These are phyloP conservation scores for Tripterygium wilfordii DNA, from an alignment of 177 flowering plant species.

Conservation along the genomic window DNA sequence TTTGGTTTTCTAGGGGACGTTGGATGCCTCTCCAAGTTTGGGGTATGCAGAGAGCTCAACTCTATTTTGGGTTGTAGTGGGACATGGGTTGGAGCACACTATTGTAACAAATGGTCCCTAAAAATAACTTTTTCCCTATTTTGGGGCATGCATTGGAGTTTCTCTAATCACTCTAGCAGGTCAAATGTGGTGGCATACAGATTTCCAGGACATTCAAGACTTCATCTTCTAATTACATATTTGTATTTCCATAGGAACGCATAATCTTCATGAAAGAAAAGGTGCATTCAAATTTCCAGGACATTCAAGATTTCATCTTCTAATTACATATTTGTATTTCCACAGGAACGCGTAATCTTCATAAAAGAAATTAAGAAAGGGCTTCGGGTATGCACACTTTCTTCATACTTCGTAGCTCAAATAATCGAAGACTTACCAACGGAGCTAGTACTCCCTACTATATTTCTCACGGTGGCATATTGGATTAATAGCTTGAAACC, in stretches of 20 bases:
- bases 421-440: slow-evolving; percentile 60
- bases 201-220: slow-evolving; percentile 47
- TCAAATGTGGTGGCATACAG: slow-evolving; percentile 74
- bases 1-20: too few relatives aligned
- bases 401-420: slow-evolving; percentile 84
- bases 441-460: slow-evolving; percentile 75
- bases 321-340: slow-evolving; percentile 67
- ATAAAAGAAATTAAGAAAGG: slow-evolving; percentile 60
- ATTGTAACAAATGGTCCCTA: too few relatives aligned
- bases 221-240: slow-evolving; percentile 70
- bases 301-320: slow-evolving; percentile 64
- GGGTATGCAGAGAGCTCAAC: too few relatives aligned
- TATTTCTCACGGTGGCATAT: slow-evolving; percentile 46
- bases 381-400: slow-evolving; percentile 76
- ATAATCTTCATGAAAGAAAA: slow-evolving; percentile 64
- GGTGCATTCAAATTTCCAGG: slow-evolving; percentile 75
- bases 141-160: too few relatives aligned
- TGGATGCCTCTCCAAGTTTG: too few relatives aligned
- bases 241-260: slow-evolving; percentile 84
- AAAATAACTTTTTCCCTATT: too few relatives aligned
- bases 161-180: too few relatives aligned
- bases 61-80: too few relatives aligned
- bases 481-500: slow-evolving; percentile 77
- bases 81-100: too few relatives aligned
- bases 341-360: slow-evolving; percentile 76